Conservation (phyloP, 139 green algal species). For the Desmodesmus armatus region DNA sequence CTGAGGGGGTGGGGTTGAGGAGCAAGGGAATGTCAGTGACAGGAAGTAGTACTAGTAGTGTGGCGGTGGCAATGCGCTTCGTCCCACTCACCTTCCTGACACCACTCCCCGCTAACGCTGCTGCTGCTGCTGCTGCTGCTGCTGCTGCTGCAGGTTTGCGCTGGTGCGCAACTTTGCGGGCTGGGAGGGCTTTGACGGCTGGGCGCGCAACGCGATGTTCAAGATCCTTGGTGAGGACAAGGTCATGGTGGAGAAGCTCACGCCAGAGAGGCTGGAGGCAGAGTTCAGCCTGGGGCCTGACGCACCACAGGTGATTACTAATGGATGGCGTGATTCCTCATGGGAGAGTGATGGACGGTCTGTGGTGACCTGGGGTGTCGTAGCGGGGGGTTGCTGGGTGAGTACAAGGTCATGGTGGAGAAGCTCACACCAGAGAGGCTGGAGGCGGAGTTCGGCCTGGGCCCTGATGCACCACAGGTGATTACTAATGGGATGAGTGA, state of each 20-base stretch:
- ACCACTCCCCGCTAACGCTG: too few relatives aligned
- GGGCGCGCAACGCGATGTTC: conserved; percentile 78
- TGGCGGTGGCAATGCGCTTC: too few relatives aligned
- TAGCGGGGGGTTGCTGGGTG: too few relatives aligned
- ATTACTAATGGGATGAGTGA: not conserved
- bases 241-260: conserved; percentile 14
- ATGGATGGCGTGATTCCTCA: not conserved
- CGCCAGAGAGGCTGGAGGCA: not conserved
- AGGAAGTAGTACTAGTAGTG: too few relatives aligned
- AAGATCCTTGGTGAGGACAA: conserved; percentile 90
- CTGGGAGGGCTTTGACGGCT: conserved; percentile 68
- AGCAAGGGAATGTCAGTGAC: too few relatives aligned
- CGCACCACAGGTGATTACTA: not conserved
- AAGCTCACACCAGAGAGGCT: conserved; percentile 73
- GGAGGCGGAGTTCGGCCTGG: conserved; percentile 56
- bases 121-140: conserved; percentile 32
- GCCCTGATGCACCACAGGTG: not conserved
- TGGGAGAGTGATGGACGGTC: not conserved
- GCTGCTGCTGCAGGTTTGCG: conserved; percentile 60
- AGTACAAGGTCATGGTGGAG: conserved; percentile 84
- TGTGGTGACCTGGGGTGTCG: not conserved
- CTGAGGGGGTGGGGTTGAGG: too few relatives aligned
- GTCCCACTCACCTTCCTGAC: too few relatives aligned
- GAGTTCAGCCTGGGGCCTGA: not conserved
- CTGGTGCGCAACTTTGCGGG: conserved; percentile 80